Base-by-base conservation (phyloP, 2,329 filamentous ascomycete genomes). In the Sarocladiaceae sp. region DNA sequence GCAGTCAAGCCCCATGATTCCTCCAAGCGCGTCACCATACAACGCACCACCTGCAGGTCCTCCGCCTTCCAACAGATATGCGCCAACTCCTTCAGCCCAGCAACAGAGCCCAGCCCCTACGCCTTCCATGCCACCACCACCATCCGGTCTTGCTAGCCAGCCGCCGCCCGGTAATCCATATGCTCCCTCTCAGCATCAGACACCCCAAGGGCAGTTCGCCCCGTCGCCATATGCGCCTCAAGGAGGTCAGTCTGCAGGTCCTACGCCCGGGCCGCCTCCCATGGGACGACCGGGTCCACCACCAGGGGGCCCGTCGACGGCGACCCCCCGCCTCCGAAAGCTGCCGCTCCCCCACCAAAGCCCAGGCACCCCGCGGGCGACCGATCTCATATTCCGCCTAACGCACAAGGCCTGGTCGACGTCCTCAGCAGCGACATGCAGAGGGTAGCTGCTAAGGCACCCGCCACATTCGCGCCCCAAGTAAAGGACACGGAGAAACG, bases 401-500 rank as follows among this genome's bases (percentile, higher is more conserved):
- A 77, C 50, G 90, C 93, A 13, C 84, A 87, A 65, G 84, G 83
- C 48, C 78, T 99, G 59, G 91, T 88, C 51, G 88, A 96, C 50
- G 82, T 95, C 33, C 78, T 99, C 46, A 86, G 76, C 51, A 79
- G 80, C 28, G 93, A 97, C 60, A 91, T 97, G 83, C 86, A 93
- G 61, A 88, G 91, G 29, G 88, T 99, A 52, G 92, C 92, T 54
- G 74, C 84, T 28, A 87, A 90, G 59, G 94, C 94, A 1, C 94
- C 94, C 17, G 76, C 86, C n/a, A 85, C 86, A 15, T 97, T 94
- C 72, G 86, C 89, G 57, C 80, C 85, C 13, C 92, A 97, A 66
- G 91, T 99, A 18, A 88, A 90, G 62, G 94, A 97, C 66, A 94
- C 92, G 2, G 90, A 96, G 67, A 96, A 96, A 72, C 85, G 94